phyloP scores from a whole-genome alignment of 495 filamentous ascomycete species.

The Neurospora tetrasperma region DNA sequence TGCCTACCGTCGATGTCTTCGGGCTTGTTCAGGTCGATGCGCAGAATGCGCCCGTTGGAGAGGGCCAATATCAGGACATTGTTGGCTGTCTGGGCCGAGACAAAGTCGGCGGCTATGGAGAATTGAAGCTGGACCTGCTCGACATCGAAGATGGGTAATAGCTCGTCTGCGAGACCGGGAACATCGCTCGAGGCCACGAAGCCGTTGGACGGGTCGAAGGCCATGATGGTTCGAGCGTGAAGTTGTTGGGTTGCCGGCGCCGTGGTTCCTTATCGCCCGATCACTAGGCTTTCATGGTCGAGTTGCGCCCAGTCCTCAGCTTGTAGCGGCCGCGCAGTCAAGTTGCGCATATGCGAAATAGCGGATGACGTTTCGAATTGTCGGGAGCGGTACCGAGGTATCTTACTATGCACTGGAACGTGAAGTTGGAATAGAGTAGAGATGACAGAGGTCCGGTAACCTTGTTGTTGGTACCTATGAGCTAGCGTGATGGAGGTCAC shows the following conservation, averaged over 20 bases:
- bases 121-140: slow-evolving; percentile 86
- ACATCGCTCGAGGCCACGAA: slow-evolving; percentile 37
- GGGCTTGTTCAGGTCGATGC: slow-evolving; percentile 88
- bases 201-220: slow-evolving; percentile 41
- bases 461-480: neutral
- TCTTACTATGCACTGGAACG: neutral
- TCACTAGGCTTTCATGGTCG: neutral
- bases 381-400: neutral
- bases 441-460: neutral
- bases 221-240: slow-evolving; percentile 21
- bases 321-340: neutral
- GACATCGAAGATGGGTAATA: slow-evolving; percentile 85
- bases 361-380: neutral
- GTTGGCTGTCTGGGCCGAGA: slow-evolving; percentile 92
- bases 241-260: neutral
- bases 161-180: slow-evolving; percentile 47
- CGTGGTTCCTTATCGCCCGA: neutral
- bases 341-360: neutral
- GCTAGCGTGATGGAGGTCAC: neutral
- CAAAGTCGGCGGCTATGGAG: slow-evolving; percentile 83
- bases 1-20: slow-evolving; percentile 83
- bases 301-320: neutral
- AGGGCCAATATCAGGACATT: slow-evolving; percentile 90
- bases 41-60: slow-evolving; percentile 75
- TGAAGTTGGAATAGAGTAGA: neutral